Evolutionary conservation across 2,329 filamentous ascomycete genomes (phyloP), one percentile per base, ranked within the genome.

Genomic region (Colletotrichum melonis): DNA sequence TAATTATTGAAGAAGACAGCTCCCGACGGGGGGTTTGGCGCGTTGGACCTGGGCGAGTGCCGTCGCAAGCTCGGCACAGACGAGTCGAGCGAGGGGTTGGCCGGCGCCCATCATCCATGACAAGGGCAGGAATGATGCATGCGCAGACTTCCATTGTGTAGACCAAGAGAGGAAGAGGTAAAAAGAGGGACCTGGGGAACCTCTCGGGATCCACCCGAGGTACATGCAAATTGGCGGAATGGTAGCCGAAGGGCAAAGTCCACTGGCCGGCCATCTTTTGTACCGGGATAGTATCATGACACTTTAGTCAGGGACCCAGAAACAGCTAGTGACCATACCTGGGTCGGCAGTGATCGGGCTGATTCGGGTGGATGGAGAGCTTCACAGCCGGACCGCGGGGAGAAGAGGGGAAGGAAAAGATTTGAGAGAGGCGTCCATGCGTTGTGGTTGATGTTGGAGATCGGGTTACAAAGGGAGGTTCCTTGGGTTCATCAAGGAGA

Each of bases 321-420:
- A 72, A 35, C 58, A 69, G 57, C 69, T 22, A 64, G 57, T 42
- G 54, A 54, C 65, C 71, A 67, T 63, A 58, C 65, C 28, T 60
- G 19, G 32, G 62, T 82, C 81, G 81, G 81, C 78, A 81, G 74
- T 77, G 76, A 78, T 78, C 80, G 80, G 80, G 77, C 77, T 80
- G 68, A 76, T 79, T 82, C 81, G 81, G 80, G 75, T 78, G 78
- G 78, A 81, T 62, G 78, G 80, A 81, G 67, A 73, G 68, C 69
- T 66, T 38, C 35, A 74, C 54, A 73, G 64, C 69, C 69, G 72
- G 69, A 54, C 69, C n/a, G 69, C 69, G 68, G 74, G 75, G 63
- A 75, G 55, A 58, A 22, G 54, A 62, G 58, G 55, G 14, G 63
- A 68, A 32, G 54, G 54, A 26, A 38, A 42, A 16, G 38, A 7